Evolutionary conservation across 1,284 basidiomycete genomes (phyloP), one percentile per base, ranked within the genome.

Genomic region (Schizophyllum commune): DNA sequence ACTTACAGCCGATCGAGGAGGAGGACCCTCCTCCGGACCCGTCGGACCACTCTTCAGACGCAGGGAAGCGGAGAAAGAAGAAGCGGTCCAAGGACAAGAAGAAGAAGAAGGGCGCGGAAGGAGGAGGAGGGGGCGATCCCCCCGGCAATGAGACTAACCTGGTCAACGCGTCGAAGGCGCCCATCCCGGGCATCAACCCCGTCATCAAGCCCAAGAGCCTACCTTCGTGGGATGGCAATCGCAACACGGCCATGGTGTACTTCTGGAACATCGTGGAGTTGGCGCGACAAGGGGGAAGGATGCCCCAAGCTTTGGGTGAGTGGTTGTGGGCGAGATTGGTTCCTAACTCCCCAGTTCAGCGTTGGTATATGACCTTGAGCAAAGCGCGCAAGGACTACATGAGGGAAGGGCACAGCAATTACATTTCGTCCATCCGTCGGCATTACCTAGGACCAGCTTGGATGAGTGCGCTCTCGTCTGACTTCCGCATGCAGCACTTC

Each of bases 181-280:
- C 32, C 20, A 20, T 59, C 0, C 52, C 58, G 2, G 59, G 33
- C 5, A 52, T 62, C 15, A 56, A 63, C n/a, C 52, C 57, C 1
- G 51, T 61, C 20, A 5, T 61, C 15, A 63, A 63, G 33, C 13
- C 33, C 0, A 47, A 53, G 21, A 7, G 33, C 3, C 32, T 63
- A 11, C 60, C 58, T 1, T 39, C 47, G n/a, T 63, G 57, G 57
- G 60, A 57, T 22, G 62, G 62, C 0, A 52, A 61, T 8, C n/a
- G 19, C 0, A 32, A 61, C 13, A 52, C 55, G 6, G 60, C 60
- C 1, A 54, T 63, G 3, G 17, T 54, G 1, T 63, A 61, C 22
- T 63, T 63, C 52, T 56, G 39, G 22, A 20, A 52, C 11, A 27
- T 55, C 5, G 20, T 17, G 2, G 19, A 61, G 21, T 13, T 55